Evolutionary conservation across 2,329 filamentous ascomycete species (phyloP).

Genomic region (Chrysosphaeria jannelii): DNA sequence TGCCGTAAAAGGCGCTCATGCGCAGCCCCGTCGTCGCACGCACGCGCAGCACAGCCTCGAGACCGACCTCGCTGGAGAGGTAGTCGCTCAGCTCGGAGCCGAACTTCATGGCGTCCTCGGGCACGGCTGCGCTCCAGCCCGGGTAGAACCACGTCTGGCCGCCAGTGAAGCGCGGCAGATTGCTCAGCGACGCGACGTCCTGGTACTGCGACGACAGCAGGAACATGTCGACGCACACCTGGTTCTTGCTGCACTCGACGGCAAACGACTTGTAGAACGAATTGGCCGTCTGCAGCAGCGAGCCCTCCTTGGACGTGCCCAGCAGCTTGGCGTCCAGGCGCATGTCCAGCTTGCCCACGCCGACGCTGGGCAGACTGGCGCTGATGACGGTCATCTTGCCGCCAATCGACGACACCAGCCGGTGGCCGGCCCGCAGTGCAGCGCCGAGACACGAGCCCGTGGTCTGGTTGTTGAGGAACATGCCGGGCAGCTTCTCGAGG

Average conservation of each 20-base stretch:
- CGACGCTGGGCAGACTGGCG: constrained; percentile 68
- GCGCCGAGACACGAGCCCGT: constrained; percentile 84
- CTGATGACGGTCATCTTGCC: constrained; percentile 86
- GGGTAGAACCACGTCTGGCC: constrained; percentile 98
- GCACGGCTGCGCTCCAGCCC: constrained; percentile 80
- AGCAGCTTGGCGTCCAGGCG: constrained; percentile 89
- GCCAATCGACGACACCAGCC: constrained; percentile 76
- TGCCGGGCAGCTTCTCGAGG: constrained; percentile 66
- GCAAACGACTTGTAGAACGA: constrained; percentile 98
- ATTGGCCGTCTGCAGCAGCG: constrained; percentile 67
- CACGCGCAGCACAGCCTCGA: constrained; percentile 87
- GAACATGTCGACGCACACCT: constrained; percentile 97
- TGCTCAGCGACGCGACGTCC: constrained; percentile 87
- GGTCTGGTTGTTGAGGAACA: constrained; percentile 90
- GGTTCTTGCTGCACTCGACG: constrained; percentile 94
- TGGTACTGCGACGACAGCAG: constrained; percentile 88
- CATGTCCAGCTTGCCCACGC: constrained; percentile 71
- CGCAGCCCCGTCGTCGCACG: constrained; percentile 79
- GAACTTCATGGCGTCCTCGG: constrained; percentile 93
- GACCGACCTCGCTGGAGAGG: constrained; percentile 79
- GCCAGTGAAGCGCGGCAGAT: constrained; percentile 81
- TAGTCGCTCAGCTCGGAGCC: constrained; percentile 91
- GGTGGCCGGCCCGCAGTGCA: constrained; percentile 74
- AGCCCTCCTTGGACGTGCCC: constrained; percentile 74
- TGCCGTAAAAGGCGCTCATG: constrained; percentile 96